Conservation (phyloP, 768 basidiomycete species). For the Cystoderma amianthinum region DNA sequence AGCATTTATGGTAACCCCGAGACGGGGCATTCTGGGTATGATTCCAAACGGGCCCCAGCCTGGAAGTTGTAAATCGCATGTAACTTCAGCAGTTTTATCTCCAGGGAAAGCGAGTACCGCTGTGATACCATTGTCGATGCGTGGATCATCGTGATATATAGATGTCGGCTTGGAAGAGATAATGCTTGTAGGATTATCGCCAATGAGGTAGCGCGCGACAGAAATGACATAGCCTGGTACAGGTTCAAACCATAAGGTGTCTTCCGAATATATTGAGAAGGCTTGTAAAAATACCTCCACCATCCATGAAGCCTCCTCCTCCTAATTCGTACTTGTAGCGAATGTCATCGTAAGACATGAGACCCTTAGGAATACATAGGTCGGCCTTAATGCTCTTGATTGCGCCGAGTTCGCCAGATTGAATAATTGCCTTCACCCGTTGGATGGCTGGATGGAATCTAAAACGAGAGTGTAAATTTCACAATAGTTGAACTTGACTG, state of each 20-base stretch:
- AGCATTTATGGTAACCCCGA: conserved; percentile 20
- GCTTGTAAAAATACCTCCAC: conserved; percentile 36
- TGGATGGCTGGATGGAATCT: conserved; percentile 64
- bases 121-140: conserved; percentile 21
- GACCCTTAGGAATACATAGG: conserved; percentile 21
- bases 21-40: conserved; percentile 7
- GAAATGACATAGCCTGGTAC: conserved; percentile 39
- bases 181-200: conserved; percentile 16
- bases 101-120: conserved; percentile 23
- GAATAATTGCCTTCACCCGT: conserved; percentile 46
- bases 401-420: conserved; percentile 47
- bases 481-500: neutral
- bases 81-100: conserved; percentile 24
- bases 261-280: conserved; percentile 1
- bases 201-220: neutral
- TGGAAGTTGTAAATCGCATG: conserved; percentile 28
- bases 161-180: conserved; percentile 22
- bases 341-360: conserved; percentile 33
- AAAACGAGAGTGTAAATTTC: no score
- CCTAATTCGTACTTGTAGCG: conserved; percentile 47
- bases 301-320: conserved; percentile 61
- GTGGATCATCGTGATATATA: conserved; percentile 18
- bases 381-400: conserved; percentile 31
- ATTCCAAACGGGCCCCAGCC: neutral
- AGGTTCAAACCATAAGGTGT: neutral